Evolutionary conservation across 768 basidiomycete genomes (phyloP).

Genomic region (Boletus pseudopeckii): DNA sequence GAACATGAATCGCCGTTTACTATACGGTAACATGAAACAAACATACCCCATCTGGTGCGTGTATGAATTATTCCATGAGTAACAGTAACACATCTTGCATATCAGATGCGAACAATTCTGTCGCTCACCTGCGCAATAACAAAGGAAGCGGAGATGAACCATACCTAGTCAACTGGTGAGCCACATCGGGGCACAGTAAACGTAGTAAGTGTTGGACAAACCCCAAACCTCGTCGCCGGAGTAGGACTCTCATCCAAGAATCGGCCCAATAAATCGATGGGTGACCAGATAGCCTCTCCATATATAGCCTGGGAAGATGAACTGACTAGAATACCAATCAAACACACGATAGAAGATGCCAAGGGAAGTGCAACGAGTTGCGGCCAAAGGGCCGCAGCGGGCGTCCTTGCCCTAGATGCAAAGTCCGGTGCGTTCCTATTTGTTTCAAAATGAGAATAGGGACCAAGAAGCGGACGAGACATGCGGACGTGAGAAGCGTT

Average conservation of each 20-base stretch:
- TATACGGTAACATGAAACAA: background rate
- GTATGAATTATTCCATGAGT: constrained; percentile 4
- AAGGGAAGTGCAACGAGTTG: constrained; percentile 72
- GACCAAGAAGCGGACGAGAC: constrained; percentile 3
- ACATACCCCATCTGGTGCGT: constrained; percentile 28
- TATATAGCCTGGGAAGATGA: constrained; percentile 75
- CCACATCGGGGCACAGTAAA: background rate
- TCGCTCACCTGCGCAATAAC: constrained; percentile 64
- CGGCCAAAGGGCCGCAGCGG: constrained; percentile 57
- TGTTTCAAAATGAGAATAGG: constrained; percentile 15
- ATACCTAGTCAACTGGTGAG: constrained; percentile 44
- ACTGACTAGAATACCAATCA: constrained; percentile 79
- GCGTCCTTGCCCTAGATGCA: constrained; percentile 56
- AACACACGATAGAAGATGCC: constrained; percentile 69
- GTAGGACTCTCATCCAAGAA: constrained; percentile 67
- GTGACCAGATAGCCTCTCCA: constrained; percentile 76
- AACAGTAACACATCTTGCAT: constrained; percentile 5
- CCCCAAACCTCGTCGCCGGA: constrained; percentile 64
- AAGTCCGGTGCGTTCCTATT: constrained; percentile 73
- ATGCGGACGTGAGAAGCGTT: constrained; percentile 60
- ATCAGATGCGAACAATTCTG: background rate
- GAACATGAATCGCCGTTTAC: constrained; percentile 18
- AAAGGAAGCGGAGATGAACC: constrained; percentile 78
- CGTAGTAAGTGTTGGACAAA: constrained; percentile 21
- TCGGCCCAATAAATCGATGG: constrained; percentile 63